Conservation (phyloP, 768 basidiomycete species). For the Xerocomellus intermedius region DNA sequence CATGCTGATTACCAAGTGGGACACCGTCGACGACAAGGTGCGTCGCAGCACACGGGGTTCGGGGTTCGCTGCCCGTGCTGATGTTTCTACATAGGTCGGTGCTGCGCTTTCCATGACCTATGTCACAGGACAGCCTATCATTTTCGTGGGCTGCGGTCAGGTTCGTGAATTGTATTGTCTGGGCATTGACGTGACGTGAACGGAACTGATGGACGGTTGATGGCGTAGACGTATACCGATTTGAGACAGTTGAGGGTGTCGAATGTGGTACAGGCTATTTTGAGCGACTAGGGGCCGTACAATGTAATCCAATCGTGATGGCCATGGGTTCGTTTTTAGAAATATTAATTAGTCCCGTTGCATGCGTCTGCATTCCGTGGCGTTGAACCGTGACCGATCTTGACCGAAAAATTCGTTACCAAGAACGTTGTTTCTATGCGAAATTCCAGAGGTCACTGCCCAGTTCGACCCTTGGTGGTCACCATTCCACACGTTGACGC, state of each 20-base stretch:
- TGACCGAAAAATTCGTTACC: too few relatives aligned
- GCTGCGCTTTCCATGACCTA: slow-evolving; percentile 99
- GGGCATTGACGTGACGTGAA: not conserved
- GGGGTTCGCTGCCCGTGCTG: not conserved
- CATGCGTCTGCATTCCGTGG: too few relatives aligned
- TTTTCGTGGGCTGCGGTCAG: slow-evolving; percentile 98
- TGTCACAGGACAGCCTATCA: slow-evolving; percentile 96
- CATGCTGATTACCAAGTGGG: slow-evolving; percentile 98
- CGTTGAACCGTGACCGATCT: too few relatives aligned
- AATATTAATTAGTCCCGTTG: not conserved
- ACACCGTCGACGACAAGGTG: slow-evolving; percentile 97
- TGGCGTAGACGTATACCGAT: slow-evolving; percentile 90
- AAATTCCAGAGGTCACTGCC: too few relatives aligned
- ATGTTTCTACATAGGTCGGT: slow-evolving; percentile 64
- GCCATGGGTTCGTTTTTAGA: not conserved
- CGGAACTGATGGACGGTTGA: slow-evolving; percentile 10
- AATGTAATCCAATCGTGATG: not conserved
- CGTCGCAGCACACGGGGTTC: slow-evolving; percentile 18
- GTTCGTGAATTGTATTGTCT: slow-evolving; percentile 39
- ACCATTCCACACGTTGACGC: too few relatives aligned
- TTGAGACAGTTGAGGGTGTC: slow-evolving; percentile 84
- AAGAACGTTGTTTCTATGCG: too few relatives aligned
- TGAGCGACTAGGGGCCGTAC: slow-evolving; percentile 58
- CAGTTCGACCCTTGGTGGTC: too few relatives aligned
- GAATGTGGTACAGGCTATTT: slow-evolving; percentile 91